Evolutionary conservation across 495 filamentous ascomycete species (phyloP).

Genomic region (Xylaria longipes): DNA sequence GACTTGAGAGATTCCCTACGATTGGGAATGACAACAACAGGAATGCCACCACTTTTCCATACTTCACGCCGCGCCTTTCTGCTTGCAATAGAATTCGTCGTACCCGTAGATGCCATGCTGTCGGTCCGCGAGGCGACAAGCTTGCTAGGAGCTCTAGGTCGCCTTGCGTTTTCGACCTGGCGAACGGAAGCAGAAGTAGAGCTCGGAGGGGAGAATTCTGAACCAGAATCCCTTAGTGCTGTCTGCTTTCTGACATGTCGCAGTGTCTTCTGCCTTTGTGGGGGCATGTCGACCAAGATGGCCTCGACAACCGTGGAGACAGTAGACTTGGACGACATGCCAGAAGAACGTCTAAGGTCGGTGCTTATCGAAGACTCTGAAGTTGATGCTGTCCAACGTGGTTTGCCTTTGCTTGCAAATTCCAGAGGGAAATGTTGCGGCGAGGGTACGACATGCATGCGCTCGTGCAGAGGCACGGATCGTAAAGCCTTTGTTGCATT

Average conservation of each 20-base stretch:
- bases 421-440: conserved; percentile 36
- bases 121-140: conserved; percentile 51
- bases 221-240: conserved; percentile 57
- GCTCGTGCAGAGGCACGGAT: conserved; percentile 55
- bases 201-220: conserved; percentile 61
- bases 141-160: conserved; percentile 28
- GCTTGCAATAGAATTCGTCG: conserved; percentile 61
- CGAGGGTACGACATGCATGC: conserved; percentile 48
- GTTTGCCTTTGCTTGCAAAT: conserved; percentile 35
- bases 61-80: conserved; percentile 62
- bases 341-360: conserved; percentile 62
- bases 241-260: conserved; percentile 72
- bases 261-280: conserved; percentile 63
- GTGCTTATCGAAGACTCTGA: conserved; percentile 53
- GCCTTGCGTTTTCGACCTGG: conserved; percentile 35
- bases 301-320: conserved; percentile 74
- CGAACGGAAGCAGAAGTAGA: conserved; percentile 45
- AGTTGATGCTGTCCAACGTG: conserved; percentile 39
- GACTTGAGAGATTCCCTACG: conserved; percentile 69
- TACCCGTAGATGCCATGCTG: conserved; percentile 66
- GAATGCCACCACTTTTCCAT: conserved; percentile 61
- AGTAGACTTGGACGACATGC: conserved; percentile 63
- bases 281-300: conserved; percentile 68
- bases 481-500: conserved; percentile 57
- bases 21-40: conserved; percentile 75